Percentiles rank a stretch among this genome's conserved stretches.
Evolutionary conservation across 1,284 basidiomycete genomes (phyloP).

Genomic region (Hymenochaete sp.): DNA sequence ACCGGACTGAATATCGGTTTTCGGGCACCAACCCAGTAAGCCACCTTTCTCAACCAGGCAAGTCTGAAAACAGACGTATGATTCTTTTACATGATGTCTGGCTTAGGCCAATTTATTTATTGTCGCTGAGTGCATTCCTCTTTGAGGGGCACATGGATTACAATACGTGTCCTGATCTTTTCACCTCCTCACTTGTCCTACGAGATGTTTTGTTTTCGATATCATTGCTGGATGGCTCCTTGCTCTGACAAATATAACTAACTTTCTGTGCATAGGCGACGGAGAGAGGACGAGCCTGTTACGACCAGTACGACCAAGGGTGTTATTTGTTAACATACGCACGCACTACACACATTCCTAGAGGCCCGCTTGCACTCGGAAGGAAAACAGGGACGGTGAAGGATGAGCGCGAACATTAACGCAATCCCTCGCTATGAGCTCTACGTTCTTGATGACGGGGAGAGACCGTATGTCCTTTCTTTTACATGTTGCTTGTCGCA

Average conservation of each 20-base stretch:
- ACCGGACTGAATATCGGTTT: no score
- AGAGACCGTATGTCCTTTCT: slow-evolving; percentile 66
- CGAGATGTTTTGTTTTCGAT: not conserved
- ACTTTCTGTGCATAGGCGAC: not conserved
- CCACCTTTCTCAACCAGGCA: not conserved
- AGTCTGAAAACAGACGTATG: no score
- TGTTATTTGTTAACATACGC: not conserved
- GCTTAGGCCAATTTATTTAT: slow-evolving; percentile 49
- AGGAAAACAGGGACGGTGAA: no score
- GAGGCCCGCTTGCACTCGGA: not conserved
- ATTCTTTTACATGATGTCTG: slow-evolving; percentile 38
- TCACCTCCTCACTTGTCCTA: slow-evolving; percentile 2
- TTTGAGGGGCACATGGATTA: slow-evolving; percentile 34
- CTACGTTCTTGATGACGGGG: slow-evolving; percentile 86
- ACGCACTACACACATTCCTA: not conserved
- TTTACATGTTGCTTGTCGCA: not conserved
- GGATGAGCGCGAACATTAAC: slow-evolving; percentile 55
- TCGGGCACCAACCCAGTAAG: no score
- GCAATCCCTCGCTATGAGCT: slow-evolving; percentile 89
- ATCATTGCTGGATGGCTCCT: not conserved
- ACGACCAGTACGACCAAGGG: not conserved
- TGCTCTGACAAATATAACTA: not conserved
- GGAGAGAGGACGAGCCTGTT: not conserved
- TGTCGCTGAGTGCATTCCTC: slow-evolving; percentile 55
- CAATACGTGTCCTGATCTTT: slow-evolving; percentile 34